Evolutionary conservation across 1,139 yeast species (phyloP), one percentile per base, ranked within the genome.

Genomic region (Pneumocystis murina): DNA sequence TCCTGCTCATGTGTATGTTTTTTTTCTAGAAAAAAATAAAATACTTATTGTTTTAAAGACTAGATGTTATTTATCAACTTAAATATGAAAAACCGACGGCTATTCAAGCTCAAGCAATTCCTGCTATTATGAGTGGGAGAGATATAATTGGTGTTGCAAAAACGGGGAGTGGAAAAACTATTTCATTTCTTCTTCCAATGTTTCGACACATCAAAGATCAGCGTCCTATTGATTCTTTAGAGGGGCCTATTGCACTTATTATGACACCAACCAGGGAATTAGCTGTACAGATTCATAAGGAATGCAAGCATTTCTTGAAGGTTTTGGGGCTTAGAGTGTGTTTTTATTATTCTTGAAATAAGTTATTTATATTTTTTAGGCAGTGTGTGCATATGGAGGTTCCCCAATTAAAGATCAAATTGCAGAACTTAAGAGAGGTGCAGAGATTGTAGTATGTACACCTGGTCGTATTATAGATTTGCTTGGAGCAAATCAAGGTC

Each of bases 151-250:
- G 96, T 6, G 86, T 92, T 40, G 97, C 98, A 0, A 89, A 90
- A 69, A 92, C 99, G 0, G 98, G 99, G 0, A 88, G 97, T 1
- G 98, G 98, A 1, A 92, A 92, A 72, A 94, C 98, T 0, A 79
- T 92, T 70, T 86, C 97, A 1, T 94, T 88, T 74, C 77, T 90
- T 10, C 72, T 94, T 12, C 97, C 98, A 0, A 75, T 92, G 75
- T 77, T 92, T 62, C 79, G 96, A 62, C 97, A 92, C 67, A 82
- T 94, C 5, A 82, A 80, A 67, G 92, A 86, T 61, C 92, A 87
- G 69, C 77, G 82, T 2, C 82, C 83, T 0, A 69, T 87, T 40
- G 70, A 76, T 0, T 74, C 75, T 2, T 78, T 77, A 6, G 87
- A 82, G 35, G 94, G 96, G 0, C 97, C 97, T 0, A 76, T 87